These are phyloP conservation scores for Linnemannia elongata DNA, from an alignment of 192 early-diverging fungal genomes.

Conservation along the genomic window DNA sequence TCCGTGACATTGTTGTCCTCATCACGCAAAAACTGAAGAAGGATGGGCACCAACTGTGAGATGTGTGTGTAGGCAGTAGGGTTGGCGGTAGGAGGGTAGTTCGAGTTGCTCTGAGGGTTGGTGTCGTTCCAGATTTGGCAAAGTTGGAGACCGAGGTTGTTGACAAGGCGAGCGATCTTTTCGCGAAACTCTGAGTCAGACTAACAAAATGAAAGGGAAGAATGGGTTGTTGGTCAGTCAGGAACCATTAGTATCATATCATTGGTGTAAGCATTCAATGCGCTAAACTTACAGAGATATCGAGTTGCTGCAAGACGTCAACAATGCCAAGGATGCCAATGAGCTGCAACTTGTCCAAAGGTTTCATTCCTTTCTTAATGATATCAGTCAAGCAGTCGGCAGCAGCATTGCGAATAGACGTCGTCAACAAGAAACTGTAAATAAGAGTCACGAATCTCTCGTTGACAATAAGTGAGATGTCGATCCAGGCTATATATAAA, in stretches of 20 bases:
- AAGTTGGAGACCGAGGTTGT: constrained; percentile 80
- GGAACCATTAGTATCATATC: not conserved
- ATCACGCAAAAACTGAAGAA: constrained; percentile 84
- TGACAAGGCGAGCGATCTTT: constrained; percentile 77
- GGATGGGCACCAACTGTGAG: constrained; percentile 80
- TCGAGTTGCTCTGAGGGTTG: constrained; percentile 43
- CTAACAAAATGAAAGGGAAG: constrained; percentile 17
- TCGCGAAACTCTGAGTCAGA: constrained; percentile 77
- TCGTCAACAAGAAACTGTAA: constrained; percentile 76
- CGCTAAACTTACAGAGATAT: constrained; percentile 33
- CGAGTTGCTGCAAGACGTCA: constrained; percentile 43
- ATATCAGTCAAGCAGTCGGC: constrained; percentile 89
- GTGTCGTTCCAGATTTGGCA: constrained; percentile 73
- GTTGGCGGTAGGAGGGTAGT: constrained; percentile 55
- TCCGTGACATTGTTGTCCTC: constrained; percentile 88
- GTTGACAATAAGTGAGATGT: constrained; percentile 91
- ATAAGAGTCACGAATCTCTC: constrained; percentile 82
- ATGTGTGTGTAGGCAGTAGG: constrained; percentile 74
- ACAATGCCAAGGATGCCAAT: constrained; percentile 70
- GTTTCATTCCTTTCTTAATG: constrained; percentile 93
- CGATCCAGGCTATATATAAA: constrained; percentile 84
- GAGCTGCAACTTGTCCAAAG: constrained; percentile 89
- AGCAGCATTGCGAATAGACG: constrained; percentile 77
- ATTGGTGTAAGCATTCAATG: not conserved
- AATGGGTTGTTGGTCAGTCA: not conserved